phyloP scores from a whole-genome alignment of 2,329 filamentous ascomycete species.

The Penicillium sp. region DNA sequence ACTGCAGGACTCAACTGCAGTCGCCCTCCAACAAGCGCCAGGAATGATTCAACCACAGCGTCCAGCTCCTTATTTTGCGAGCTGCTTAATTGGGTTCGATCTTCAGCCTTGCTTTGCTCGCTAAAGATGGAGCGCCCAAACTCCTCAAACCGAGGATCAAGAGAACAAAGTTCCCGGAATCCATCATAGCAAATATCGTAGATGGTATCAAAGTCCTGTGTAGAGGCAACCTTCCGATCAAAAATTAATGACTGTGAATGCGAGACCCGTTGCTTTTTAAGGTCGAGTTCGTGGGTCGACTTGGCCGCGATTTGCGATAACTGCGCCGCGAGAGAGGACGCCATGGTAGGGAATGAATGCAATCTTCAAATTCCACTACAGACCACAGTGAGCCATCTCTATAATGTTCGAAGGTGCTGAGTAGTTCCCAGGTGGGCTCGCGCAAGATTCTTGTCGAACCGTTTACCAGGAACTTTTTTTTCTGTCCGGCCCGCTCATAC shows the following conservation, averaged over 20 bases:
- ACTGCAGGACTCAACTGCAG: constrained; percentile 85
- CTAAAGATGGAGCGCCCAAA: constrained; percentile 86
- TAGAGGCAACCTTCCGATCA: constrained; percentile 80
- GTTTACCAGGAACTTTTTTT: constrained; percentile 42
- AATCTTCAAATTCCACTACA: constrained; percentile 23
- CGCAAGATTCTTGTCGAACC: constrained; percentile 22
- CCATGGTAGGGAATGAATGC: constrained; percentile 60
- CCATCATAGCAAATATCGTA: constrained; percentile 87
- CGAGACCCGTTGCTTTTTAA: constrained; percentile 88
- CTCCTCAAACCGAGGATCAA: constrained; percentile 77
- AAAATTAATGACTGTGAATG: constrained; percentile 97
- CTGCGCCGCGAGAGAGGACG: constrained; percentile 88
- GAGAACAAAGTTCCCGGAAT: constrained; percentile 86
- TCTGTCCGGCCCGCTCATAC: constrained; percentile 26
- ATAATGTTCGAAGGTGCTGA: background rate
- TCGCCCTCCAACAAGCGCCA: constrained; percentile 77
- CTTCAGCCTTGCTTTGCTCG: constrained; percentile 87
- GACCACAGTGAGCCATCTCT: constrained; percentile 23
- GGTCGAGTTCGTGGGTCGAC: constrained; percentile 87
- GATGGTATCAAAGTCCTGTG: constrained; percentile 88
- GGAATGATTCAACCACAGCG: constrained; percentile 76
- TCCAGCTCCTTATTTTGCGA: constrained; percentile 84
- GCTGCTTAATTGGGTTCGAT: constrained; percentile 81
- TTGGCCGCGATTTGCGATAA: constrained; percentile 89
- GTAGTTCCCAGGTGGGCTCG: constrained; percentile 7